Base-by-base conservation (phyloP, 768 basidiomycete species). In the Tephrocybe sp. region DNA sequence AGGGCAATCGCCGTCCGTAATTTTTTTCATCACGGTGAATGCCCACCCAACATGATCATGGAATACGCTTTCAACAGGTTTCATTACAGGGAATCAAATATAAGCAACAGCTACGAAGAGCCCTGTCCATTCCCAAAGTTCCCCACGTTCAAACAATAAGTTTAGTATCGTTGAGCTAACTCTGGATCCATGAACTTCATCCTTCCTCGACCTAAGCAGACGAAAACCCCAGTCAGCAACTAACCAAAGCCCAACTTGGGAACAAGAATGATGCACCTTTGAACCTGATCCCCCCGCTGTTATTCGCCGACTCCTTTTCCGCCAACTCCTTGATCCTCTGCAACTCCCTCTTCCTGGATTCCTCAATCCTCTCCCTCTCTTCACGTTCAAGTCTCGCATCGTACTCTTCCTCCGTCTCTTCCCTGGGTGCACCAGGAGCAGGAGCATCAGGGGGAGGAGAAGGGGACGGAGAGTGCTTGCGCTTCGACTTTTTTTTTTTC, bases 381-480 rank as follows among this genome's bases (percentile, higher is more conserved):
- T 87, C 83, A 35, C 80, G 69, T 62, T 87, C 85, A 43, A 89
- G 65, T 31, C 83, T 70, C 1, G 78, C 78, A 58, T 86, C 86
- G 54, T 89, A 87, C 61, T 86, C 84, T 63, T 87, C 87, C 56
- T 85, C 82, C 0, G 84, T 87, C 63, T 88, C 86, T 54, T 68
- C 65, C 33, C 48, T 57, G 4, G 45, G 51, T 14, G 16, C 45
- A 13, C 45, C 45, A 31, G 45, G 34, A 17, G 36, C 7, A 23
- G 43, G 34, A 1, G 45, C 6, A 7, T 52, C 39, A 9, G 4
- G 45, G 5, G 33, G 19, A 19, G 34, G 51, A 19, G 50, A 45
- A 8, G 17, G 31, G 3, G 43, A 51, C 9, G 36, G 41, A 2
- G 56, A 47, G 14, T 50, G 46, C 32, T 52, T 49, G 42, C 50